Evolutionary conservation across 2,329 filamentous ascomycete species (phyloP).

Genomic region (Elsinoe batatas): DNA sequence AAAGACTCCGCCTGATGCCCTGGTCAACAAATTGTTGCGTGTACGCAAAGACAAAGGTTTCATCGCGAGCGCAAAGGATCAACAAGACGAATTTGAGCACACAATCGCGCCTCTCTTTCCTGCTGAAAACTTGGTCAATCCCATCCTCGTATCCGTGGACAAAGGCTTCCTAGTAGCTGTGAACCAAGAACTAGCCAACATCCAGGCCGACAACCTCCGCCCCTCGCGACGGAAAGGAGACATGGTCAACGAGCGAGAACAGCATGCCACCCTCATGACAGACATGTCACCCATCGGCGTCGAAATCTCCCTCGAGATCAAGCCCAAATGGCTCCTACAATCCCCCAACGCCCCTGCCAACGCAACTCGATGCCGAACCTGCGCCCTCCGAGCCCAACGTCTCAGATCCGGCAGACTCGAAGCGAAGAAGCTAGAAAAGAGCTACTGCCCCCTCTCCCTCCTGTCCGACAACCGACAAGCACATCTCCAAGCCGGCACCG

Average conservation of each 20-base stretch:
- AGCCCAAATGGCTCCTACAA: conserved; percentile 41
- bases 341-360: conserved; percentile 34
- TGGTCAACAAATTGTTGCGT: conserved; percentile 24
- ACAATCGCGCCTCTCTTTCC: conserved; percentile 25
- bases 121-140: conserved; percentile 23
- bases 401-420: conserved; percentile 15
- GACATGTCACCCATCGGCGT: conserved; percentile 25
- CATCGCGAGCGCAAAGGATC: conserved; percentile 21
- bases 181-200: conserved; percentile 19
- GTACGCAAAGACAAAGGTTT: conserved; percentile 26
- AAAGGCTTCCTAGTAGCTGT: conserved; percentile 17
- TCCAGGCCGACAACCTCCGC: conserved; percentile 14
- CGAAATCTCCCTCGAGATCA: conserved; percentile 32
- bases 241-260: conserved; percentile 21
- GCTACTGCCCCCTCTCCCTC: conserved; percentile 33
- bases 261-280: conserved; percentile 25
- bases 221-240: conserved; percentile 21
- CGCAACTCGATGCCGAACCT: conserved; percentile 37
- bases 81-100: conserved; percentile 20
- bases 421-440: conserved; percentile 16
- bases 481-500: conserved; percentile 19
- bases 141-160: conserved; percentile 22
- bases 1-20: conserved; percentile 15
- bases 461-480: conserved; percentile 23
- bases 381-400: conserved; percentile 33